phyloP scores from a whole-genome alignment of 768 basidiomycete species.

The Pisolithus albus region DNA sequence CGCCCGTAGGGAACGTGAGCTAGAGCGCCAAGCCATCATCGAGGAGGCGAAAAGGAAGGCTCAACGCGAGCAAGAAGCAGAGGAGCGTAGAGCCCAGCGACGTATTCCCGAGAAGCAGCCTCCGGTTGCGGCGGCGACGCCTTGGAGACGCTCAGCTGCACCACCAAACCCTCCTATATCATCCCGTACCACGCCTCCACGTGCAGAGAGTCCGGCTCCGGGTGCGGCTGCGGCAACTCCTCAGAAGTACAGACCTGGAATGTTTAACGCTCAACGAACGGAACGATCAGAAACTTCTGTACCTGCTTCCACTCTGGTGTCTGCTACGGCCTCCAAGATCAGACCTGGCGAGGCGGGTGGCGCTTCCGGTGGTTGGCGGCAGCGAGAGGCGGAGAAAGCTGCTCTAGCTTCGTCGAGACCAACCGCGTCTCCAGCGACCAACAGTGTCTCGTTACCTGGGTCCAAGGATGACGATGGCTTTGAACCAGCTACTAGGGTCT shows the following conservation, averaged over 20 bases:
- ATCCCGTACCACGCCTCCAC: constrained; percentile 32
- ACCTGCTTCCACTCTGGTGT: not conserved
- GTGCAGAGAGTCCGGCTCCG: constrained; percentile 52
- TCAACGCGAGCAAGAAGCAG: constrained; percentile 69
- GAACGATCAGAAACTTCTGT: not conserved
- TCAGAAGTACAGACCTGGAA: constrained; percentile 37
- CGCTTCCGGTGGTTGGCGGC: constrained; percentile 50
- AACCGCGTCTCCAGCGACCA: constrained; percentile 8
- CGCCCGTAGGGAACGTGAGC: constrained; percentile 47
- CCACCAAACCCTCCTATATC: constrained; percentile 16
- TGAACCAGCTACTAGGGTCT: constrained; percentile 44
- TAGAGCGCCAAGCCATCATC: constrained; percentile 41
- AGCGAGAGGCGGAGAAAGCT: constrained; percentile 41
- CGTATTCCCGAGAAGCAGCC: constrained; percentile 32
- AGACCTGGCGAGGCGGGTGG: not conserved
- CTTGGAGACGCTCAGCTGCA: constrained; percentile 19
- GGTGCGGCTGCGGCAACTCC: constrained; percentile 19
- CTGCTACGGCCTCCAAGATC: not conserved
- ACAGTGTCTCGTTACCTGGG: constrained; percentile 28
- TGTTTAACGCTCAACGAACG: not conserved
- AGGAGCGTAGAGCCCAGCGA: constrained; percentile 31
- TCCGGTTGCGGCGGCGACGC: constrained; percentile 24
- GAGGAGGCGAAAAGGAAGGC: constrained; percentile 54
- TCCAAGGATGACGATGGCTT: constrained; percentile 63
- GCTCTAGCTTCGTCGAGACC: constrained; percentile 31